These are phyloP conservation scores for Theobroma grandiflorum DNA, from an alignment of 441 rosid species.

Conservation along the genomic window DNA sequence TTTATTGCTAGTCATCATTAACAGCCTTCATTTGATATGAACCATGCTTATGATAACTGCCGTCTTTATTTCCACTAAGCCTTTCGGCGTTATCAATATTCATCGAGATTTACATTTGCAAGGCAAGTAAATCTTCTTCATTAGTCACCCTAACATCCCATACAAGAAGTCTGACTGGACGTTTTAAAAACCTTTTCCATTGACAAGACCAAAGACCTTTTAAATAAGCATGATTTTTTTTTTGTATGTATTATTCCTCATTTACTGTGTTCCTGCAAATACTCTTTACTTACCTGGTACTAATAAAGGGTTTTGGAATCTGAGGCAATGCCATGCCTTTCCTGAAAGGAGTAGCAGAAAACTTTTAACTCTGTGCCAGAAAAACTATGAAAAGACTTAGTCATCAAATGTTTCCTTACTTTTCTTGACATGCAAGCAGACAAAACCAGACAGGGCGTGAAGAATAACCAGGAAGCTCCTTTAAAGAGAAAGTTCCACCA, in stretches of 20 bases:
- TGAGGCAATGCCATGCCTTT: conserved; percentile 25
- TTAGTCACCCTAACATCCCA: neutral
- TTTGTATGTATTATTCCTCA: neutral
- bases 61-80: neutral
- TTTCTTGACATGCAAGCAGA: conserved; percentile 26
- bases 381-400: neutral
- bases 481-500: neutral
- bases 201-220: neutral
- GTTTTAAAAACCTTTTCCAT: too few species aligned
- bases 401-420: conserved; percentile 20
- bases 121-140: neutral
- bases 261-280: neutral
- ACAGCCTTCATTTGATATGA: neutral
- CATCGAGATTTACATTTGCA: neutral
- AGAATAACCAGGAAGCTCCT: neutral
- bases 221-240: neutral
- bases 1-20: neutral
- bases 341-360: conserved; percentile 19
- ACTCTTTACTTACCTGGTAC: conserved; percentile 15
- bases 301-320: conserved; percentile 24
- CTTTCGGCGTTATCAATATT: neutral
- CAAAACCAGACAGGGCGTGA: conserved; percentile 28
- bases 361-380: neutral
- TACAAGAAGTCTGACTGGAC: neutral
- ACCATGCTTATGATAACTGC: neutral